Evolutionary conservation across 2,329 filamentous ascomycete genomes (phyloP), one percentile per base, ranked within the genome.

Genomic region (Trichoderma koningii): DNA sequence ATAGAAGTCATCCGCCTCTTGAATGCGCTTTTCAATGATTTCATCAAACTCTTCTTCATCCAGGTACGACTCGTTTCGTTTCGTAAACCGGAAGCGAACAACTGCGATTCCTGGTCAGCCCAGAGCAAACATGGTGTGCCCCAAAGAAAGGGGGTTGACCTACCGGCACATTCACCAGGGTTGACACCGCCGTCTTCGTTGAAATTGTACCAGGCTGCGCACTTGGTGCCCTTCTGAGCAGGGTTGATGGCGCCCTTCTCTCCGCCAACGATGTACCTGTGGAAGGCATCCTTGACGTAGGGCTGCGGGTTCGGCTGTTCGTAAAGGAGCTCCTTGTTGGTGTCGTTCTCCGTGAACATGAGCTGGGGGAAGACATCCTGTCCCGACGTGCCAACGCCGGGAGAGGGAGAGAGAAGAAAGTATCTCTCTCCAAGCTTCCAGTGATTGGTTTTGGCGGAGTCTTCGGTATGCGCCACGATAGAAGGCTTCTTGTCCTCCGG

Each of bases 1-100:
- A 81, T 96, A 98, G 76, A 98, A 98, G 67, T 98, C 93, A 74
- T 98, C 94, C 7, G 94, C 94, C 73, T 98, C 94, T n/a, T 90
- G 86, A 67, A 86, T 88, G 70, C 93, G 88, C 74, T 88, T 87
- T 72, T 98, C 93, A 66, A 98, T 89, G 69, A 95, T 86, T 73
- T 97, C 88, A 74, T 98, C 94, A 68, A 98, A 95, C 42, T 89
- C 83, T 76, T 97, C 94, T 79, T 98, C 94, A 72, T 98, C 93
- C 26, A 98, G 83, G 75, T 93, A 96, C 19, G 85, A 83, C 55
- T 92, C 87, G 64, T 87, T 82, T 73, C 88, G 89, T 72, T 85
- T 89, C 28, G 93, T 93, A 62, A 98, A 83, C 47, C 92, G 88
- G 80, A 98, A 97, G 73, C 94, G 91, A 51, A 98, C 92, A 52